phyloP scores from a whole-genome alignment of 164 flowering plant genomes.

The Sextonia rubra region DNA sequence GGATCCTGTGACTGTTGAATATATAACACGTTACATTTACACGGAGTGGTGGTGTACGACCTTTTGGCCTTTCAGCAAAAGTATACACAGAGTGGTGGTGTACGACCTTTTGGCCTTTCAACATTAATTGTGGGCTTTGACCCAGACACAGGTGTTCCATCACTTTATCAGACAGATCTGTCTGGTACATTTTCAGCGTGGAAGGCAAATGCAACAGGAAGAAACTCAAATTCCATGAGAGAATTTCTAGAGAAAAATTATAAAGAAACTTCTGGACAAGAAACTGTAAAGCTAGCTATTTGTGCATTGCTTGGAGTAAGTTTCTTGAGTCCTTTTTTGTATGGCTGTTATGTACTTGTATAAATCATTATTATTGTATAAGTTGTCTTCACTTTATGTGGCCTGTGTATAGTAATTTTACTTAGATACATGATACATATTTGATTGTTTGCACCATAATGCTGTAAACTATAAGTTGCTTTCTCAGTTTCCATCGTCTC shows the following conservation, averaged over 20 bases:
- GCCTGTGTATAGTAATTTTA: too few relatives aligned
- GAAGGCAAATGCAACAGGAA: slow-evolving; percentile 96
- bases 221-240: slow-evolving; percentile 87
- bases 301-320: slow-evolving; percentile 93
- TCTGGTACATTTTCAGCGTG: slow-evolving; percentile 97
- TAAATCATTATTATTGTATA: too few relatives aligned
- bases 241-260: slow-evolving; percentile 93
- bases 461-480: too few relatives aligned
- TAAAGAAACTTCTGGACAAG: slow-evolving; percentile 93
- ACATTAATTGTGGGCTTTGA: slow-evolving; percentile 94
- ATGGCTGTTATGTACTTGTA: too few relatives aligned
- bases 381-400: too few relatives aligned
- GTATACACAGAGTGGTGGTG: slow-evolving; percentile 99
- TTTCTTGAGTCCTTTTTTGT: slow-evolving; percentile 1
- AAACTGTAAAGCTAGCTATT: slow-evolving; percentile 83
- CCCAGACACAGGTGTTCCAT: slow-evolving; percentile 73
- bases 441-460: too few relatives aligned
- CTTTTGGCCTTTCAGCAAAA: slow-evolving; percentile 97
- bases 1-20: slow-evolving; percentile 96
- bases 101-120: slow-evolving; percentile 94
- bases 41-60: slow-evolving; percentile 98
- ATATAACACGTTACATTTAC: slow-evolving; percentile 91
- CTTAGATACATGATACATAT: too few relatives aligned
- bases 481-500: too few relatives aligned
- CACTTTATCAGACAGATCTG: slow-evolving; percentile 96